Evolutionary conservation across 2,329 filamentous ascomycete species (phyloP).

Genomic region (Niveomyces coronatus): DNA sequence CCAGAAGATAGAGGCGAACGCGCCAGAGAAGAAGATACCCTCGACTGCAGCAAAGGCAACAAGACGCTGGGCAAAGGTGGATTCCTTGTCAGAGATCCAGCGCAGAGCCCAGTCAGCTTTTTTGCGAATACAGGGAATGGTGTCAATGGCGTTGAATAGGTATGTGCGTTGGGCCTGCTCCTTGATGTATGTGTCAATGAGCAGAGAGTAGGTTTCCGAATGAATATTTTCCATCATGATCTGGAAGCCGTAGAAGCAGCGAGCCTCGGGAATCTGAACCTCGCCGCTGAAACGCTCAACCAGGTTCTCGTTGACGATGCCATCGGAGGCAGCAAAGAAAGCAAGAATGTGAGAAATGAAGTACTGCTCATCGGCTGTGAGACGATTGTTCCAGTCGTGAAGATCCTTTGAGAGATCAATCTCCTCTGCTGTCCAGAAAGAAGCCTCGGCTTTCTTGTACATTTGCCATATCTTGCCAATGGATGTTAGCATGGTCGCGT

Average conservation of each 20-base stretch:
- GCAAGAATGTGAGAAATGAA: constrained; percentile 98
- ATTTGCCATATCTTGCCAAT: constrained; percentile 87
- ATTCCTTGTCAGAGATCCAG: constrained; percentile 91
- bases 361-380: constrained; percentile 95
- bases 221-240: constrained; percentile 99
- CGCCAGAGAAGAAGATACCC: constrained; percentile 99
- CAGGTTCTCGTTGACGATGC: constrained; percentile 99
- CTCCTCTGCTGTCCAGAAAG: constrained; percentile 99
- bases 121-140: constrained; percentile 95
- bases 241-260: constrained; percentile 99
- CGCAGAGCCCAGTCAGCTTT: constrained; percentile 96
- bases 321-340: constrained; percentile 97
- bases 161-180: constrained; percentile 88
- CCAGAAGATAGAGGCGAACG: constrained; percentile 99
- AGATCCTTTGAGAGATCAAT: constrained; percentile 98
- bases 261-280: constrained; percentile 93
- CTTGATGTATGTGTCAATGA: constrained; percentile 99
- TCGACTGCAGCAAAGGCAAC: constrained; percentile 96
- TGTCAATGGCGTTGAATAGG: constrained; percentile 97
- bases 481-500: constrained; percentile 27
- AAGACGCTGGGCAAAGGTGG: constrained; percentile 89
- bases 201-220: constrained; percentile 97
- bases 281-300: constrained; percentile 95
- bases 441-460: constrained; percentile 99
- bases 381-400: constrained; percentile 96